Base-by-base conservation (phyloP, 1,284 basidiomycete genomes). In the Phellinidium pouzarii region DNA sequence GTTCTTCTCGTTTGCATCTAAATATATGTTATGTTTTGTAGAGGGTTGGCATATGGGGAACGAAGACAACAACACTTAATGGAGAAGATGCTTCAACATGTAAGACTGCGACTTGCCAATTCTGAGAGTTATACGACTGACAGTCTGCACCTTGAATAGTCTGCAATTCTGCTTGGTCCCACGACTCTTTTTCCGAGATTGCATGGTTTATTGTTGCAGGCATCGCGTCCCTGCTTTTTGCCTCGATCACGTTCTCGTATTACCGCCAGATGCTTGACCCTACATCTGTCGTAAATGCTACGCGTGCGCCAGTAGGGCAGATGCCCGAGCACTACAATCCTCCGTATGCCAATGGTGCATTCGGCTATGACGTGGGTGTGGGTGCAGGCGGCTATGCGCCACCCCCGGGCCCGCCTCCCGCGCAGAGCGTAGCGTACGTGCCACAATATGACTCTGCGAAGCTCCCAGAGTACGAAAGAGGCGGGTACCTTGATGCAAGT, bases 231-330 rank as follows among this genome's bases (percentile, higher is more conserved):
- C 57, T 72, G 19, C 62, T 87, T 50, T 87, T 88, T 71, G 73
- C 77, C 34, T 59, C 76, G 47, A 65, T 86, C 58, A 76, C 80
- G 1, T 82, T 83, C 61, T 71, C 73, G 7, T 91, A 82, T 69
- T 82, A 84, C 64, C 79, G 80, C 22, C 88, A 91, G 68, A 63
- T 79, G 7, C 72, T 79, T 26, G 84, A 91, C 64, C 86, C 87
- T 0, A 60, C 66, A 4, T 71, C 70, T 22, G 64, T 64, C 49
- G 71, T 58, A n/a, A 71, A 69, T 60, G 55, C 68, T 40, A 61
- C 60, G 11, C 71, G 67, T 22, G 54, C 65, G 12, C 68, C 71
- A 7, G 58, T 61, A 3, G 60, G 62, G 46, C 64, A 64, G 50
- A 48, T 52, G 12, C 68, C 74, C 1, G 50, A 65, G 4, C 62